phyloP scores from a whole-genome alignment of 1,284 basidiomycete genomes.

The Sanghuangporus sanghuang region DNA sequence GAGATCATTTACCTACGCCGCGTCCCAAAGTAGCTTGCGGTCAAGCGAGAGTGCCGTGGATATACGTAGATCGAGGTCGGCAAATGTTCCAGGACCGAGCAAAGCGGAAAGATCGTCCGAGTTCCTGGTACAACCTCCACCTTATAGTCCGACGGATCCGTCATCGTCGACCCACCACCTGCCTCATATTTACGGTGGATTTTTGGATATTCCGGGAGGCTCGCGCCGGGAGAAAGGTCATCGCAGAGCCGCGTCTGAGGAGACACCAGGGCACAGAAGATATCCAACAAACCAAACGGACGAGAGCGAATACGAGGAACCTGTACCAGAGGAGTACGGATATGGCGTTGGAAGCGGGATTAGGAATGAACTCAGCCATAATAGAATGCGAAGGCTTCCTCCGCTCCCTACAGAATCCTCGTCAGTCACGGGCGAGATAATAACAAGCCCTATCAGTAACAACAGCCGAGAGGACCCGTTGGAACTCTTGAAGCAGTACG shows the following conservation, averaged over 20 bases:
- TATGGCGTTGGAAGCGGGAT: slow-evolving; percentile 11
- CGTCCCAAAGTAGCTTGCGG: background rate
- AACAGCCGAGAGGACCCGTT: slow-evolving; percentile 13
- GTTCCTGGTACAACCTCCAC: slow-evolving; percentile 11
- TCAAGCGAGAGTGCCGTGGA: background rate
- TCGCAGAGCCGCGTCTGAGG: slow-evolving; percentile 5
- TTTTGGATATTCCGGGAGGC: background rate
- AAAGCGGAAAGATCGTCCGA: slow-evolving; percentile 1
- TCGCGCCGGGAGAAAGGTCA: slow-evolving; percentile 3
- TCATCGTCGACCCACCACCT: background rate
- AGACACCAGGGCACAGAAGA: background rate
- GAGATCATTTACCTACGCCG: slow-evolving; percentile 1
- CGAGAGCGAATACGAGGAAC: background rate
- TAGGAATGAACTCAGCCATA: background rate
- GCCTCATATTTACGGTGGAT: background rate
- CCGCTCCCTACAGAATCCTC: background rate
- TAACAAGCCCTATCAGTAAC: slow-evolving; percentile 5
- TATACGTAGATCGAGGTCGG: slow-evolving; percentile 8
- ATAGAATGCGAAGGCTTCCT: background rate
- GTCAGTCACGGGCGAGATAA: background rate
- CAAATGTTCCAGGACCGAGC: slow-evolving; percentile 5
- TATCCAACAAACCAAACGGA: background rate
- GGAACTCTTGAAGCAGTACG: slow-evolving; percentile 34
- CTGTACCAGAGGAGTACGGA: slow-evolving; percentile 4
- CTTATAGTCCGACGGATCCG: slow-evolving; percentile 7